Base-by-base conservation (phyloP, 345 rosid species). In the Limnanthes douglasii region DNA sequence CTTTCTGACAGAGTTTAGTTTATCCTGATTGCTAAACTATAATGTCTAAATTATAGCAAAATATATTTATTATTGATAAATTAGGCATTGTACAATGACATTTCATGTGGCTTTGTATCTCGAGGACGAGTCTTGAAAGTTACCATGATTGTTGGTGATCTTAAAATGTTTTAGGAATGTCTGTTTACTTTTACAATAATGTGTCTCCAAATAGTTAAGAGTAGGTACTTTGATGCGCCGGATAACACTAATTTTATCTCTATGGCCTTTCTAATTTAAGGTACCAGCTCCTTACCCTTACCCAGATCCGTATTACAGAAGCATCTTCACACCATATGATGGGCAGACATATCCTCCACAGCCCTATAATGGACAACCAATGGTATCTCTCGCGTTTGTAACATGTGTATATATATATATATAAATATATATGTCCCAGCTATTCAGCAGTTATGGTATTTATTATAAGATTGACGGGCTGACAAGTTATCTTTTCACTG, bases 221-320 rank as follows among this genome's bases (percentile, higher is more conserved):
- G 33, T 11, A 8, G 18, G 54, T 30, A 49, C 15, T 45, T 43
- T 52, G n/a, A 41, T 31, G 11, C 30, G 9, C 37, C 1, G 46
- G 10, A 43, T 25, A 19, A 12, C 33, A 43, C 0, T 6, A 16
- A 16, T 50, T 22, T 39, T 56, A 30, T 30, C 27, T 44, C 10
- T 29, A 38, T 61, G 41, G 57, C 35, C 43, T 55, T 5, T 62
- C 51, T 21, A 19, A 27, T 34, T 59, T 66, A 54, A 90, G 98
- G 81, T 61, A 28, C 79, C 81, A 7, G 66, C 70, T 33, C 50
- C 69, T 34, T 90, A 79, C 56, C 95, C 98, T 3, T 84, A 74
- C 61, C 94, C 92, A 29, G 92, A 83, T 68, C 98, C 94, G 29
- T 90, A 83, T 46, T 83, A 77, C 46, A 69, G 94, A 65, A 90